Evolutionary conservation across 108 stramenopile genomes (phyloP).

Genomic region (Asterionellopsis glacialis): DNA sequence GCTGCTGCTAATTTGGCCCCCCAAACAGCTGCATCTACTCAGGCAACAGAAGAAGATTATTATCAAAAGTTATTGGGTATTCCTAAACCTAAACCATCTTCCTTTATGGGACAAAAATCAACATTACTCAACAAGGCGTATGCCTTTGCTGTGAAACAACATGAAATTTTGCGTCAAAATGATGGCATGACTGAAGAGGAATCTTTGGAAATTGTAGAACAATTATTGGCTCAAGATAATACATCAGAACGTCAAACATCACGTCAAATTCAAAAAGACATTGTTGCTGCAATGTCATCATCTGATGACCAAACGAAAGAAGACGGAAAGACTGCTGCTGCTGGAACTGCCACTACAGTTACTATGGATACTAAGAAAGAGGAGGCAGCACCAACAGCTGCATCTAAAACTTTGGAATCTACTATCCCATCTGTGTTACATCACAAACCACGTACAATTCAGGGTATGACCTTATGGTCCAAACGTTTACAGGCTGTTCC

Average conservation of each 20-base stretch:
- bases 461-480: conserved; percentile 72
- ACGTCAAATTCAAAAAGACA: conserved; percentile 20
- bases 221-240: conserved; percentile 51
- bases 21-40: conserved; percentile 16
- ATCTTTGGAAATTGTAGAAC: conserved; percentile 58
- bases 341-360: too few species aligned
- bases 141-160: conserved; percentile 71
- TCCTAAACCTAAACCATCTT: conserved; percentile 23
- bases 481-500: conserved; percentile 66
- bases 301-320: not conserved
- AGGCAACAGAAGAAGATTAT: conserved; percentile 56
- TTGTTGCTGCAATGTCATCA: not conserved
- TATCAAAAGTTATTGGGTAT: conserved; percentile 60
- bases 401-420: conserved; percentile 20
- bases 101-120: conserved; percentile 69
- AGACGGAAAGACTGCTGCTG: not conserved
- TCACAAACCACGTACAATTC: conserved; percentile 50
- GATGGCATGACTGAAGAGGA: conserved; percentile 49
- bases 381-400: conserved; percentile 10
- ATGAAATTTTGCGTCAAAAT: conserved; percentile 53
- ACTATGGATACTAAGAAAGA: conserved; percentile 3
- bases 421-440: conserved; percentile 42
- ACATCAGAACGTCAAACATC: conserved; percentile 23
- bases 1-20: conserved; percentile 5
- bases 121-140: conserved; percentile 64